Percentiles rank a stretch among this genome's conserved stretches.
These are phyloP conservation scores for Glomus cerebriforme DNA, from an alignment of 192 early-diverging fungal species.

Conservation along the genomic window DNA sequence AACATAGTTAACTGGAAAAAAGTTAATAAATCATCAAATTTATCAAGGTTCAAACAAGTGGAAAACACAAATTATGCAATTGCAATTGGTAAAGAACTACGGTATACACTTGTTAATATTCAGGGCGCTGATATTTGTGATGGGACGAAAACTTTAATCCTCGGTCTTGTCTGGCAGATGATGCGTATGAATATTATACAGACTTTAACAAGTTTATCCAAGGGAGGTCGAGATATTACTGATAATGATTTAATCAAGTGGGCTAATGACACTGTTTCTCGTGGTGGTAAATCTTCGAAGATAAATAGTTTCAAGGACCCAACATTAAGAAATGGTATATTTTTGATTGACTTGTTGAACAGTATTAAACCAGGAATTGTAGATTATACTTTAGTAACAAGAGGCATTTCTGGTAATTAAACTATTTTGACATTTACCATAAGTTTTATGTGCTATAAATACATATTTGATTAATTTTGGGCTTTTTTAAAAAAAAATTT, in stretches of 20 bases:
- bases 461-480: not conserved
- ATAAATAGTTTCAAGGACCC: slow-evolving; percentile 89
- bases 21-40: slow-evolving; percentile 74
- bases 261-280: slow-evolving; percentile 84
- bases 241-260: slow-evolving; percentile 93
- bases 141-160: slow-evolving; percentile 84
- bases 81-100: slow-evolving; percentile 78
- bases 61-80: slow-evolving; percentile 98
- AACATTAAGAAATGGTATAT: slow-evolving; percentile 74
- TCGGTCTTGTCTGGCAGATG: slow-evolving; percentile 97
- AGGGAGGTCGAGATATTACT: slow-evolving; percentile 81
- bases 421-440: not conserved
- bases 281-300: slow-evolving; percentile 62
- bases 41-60: slow-evolving; percentile 94
- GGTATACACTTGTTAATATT: slow-evolving; percentile 93
- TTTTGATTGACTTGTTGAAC: slow-evolving; percentile 90
- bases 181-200: slow-evolving; percentile 97
- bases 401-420: slow-evolving; percentile 57
- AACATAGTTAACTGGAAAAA: slow-evolving; percentile 92
- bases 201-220: slow-evolving; percentile 84
- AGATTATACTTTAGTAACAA: slow-evolving; percentile 81
- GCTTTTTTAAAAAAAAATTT: not conserved
- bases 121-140: slow-evolving; percentile 95
- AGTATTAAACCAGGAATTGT: slow-evolving; percentile 92
- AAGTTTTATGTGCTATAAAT: not conserved